Base-by-base conservation (phyloP, 1,139 yeast species). In the Scheffersomyces parashehatae region DNA sequence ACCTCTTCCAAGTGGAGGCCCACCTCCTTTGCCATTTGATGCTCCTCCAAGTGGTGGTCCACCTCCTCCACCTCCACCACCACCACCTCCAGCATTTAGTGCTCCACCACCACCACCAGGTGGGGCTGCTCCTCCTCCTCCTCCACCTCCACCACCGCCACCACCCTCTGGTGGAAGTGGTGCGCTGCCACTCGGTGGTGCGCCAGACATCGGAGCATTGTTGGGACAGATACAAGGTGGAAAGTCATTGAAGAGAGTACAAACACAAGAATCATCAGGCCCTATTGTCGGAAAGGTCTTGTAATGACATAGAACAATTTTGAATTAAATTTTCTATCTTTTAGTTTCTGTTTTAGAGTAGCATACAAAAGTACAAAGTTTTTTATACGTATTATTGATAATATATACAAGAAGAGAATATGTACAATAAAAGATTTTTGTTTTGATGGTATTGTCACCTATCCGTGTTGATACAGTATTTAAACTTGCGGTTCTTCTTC, bases 211-310 rank as follows among this genome's bases (percentile, higher is more conserved):
- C 36, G 62, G 70, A 16, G 79, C 81, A 0, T 66, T 81, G 36
- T 67, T 81, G 38, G 82, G 82, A 7, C 83, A 81, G 54, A 81
- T 81, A 46, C 72, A 73, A n/a, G 74, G 73, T 3, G 86, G 86
- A 16, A 68, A 60, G 41, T 46, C 75, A 1, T 69, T 81, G 51
- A 73, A 67, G 49, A 79, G 69, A 54, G 85, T 81, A 7, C 26
- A 20, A 20, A 20, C 26, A 20, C 26, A 20, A 20, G 26, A 20
- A 20, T 4, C 73, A 70, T 49, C 73, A 69, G 68, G 79, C 9
- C 70, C 77, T 13, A 65, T 67, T 6, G 78, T 78, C 10, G 85
- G 85, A 5, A 68, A 73, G 48, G 85, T 80, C 8, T 57, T 79
- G 41, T 73, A 59, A 8, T 20, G 26, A 7, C 7, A 20, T 20